Base-by-base conservation (phyloP, 352 stramenopile genomes). In the Discostella stelligera region DNA sequence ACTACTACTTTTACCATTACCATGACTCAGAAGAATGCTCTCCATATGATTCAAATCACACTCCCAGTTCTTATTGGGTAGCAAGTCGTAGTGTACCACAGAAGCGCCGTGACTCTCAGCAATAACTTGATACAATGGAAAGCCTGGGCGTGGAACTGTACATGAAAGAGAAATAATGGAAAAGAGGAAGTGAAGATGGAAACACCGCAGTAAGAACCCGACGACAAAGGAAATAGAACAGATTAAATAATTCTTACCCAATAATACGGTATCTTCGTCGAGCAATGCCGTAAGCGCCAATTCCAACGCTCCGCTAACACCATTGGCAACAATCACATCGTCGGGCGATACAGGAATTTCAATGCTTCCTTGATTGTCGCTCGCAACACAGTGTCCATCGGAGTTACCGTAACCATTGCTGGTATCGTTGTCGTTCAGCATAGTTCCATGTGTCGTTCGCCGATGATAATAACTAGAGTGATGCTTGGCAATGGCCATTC, bases 81-180 rank as follows among this genome's bases (percentile, higher is more conserved):
- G 37, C 1, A 95, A 73, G 71, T 95, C 88, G 87, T 98, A 98
- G 67, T 96, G 95, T 46, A 92, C 87, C 44, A 95, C 95, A 48
- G 94, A 81, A 60, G 97, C 95, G 71, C 96, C 95, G 69, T 98
- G 89, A 37, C 93, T 95, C 70, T 96, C 90, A 9, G 94, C 95
- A 67, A 98, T 95, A 11, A 97, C 95, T 83, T 97, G 90, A 82
- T 98, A 98, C 3, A 98, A 71, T 32, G 95, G 93, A 87, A 98
- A 98, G 7, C 94, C 95, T 6, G 96, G 96, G 66, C 94, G 91
- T 0, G 96, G 96, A 7, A 98, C 88, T 67, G 20, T 21, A 37
- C 21, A 39, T 44, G 58, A 0, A 11, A 5, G 14, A 20, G 11
- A 62, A 49, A n/a, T 14, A 25, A 50, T 23, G 16, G 48, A 30